Base-by-base conservation (phyloP, 2,329 filamentous ascomycete species). In the Alternaria sp. region DNA sequence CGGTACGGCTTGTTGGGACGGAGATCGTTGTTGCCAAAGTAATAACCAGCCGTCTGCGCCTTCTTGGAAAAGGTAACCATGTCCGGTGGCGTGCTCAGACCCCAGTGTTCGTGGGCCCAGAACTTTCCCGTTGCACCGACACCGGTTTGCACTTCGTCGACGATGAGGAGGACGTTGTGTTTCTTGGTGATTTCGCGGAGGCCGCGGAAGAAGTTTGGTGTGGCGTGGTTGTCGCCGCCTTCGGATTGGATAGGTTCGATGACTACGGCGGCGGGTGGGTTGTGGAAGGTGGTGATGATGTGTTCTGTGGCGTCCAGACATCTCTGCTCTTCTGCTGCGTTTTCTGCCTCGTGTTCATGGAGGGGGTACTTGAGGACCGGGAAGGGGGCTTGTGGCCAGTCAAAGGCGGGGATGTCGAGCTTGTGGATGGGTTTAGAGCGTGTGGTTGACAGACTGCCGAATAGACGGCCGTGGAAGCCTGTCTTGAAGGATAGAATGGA, bases 41-140 rank as follows among this genome's bases (percentile, higher is more conserved):
- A 97, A 86, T 94, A 97, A 34, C 93, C 93, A 7, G 94, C 93
- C 2, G 93, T 92, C 82, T 97, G 93, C 3, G 93, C 94, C 85
- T 97, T 97, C 85, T 97, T 97, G 75, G 89, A 92, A 83, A 97
- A 97, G 60, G 93, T 97, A 45, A 97, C 93, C 85, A 97, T 95
- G 83, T 97, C 93, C 0, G 93, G 93, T 9, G 93, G 92, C 36
- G 88, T 83, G 51, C 85, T 76, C 44, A 97, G 86, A 79, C 91
- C 86, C 93, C 93, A 97, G 88, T 97, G 94, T 74, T 97, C 93
- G 83, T 97, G 94, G 9, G 94, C 93, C 93, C 93, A 97, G 88
- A 97, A 97, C 80, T 92, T 93, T 72, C 93, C 93, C 0, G 93
- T 97, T 40, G 94, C 93, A 71, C 94, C 94, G 27, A 97, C 90